These are phyloP conservation scores for Penicillium pulvis DNA, from an alignment of 495 filamentous ascomycete species.

Conservation along the genomic window DNA sequence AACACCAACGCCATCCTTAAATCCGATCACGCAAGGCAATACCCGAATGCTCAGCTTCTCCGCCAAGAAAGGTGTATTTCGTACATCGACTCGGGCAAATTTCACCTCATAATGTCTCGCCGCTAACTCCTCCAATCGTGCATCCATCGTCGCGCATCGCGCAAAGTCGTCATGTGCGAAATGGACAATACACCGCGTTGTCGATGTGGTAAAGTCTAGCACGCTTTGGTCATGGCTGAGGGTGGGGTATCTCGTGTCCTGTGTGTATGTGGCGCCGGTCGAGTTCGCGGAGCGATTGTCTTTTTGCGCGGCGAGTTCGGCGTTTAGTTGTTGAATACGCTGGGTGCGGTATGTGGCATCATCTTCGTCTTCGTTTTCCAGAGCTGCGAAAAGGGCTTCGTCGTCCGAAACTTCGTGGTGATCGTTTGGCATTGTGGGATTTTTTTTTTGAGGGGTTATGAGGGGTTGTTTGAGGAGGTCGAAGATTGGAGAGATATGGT, in stretches of 20 bases:
- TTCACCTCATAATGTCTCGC: constrained; percentile 66
- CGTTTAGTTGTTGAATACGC: constrained; percentile 70
- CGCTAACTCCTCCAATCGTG: constrained; percentile 62
- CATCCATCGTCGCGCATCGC: constrained; percentile 71
- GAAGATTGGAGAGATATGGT: not conserved
- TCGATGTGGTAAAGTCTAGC: constrained; percentile 69
- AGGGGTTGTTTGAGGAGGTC: not conserved
- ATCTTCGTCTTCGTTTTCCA: constrained; percentile 64
- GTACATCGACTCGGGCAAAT: constrained; percentile 69
- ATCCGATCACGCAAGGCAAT: constrained; percentile 74
- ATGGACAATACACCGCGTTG: constrained; percentile 67
- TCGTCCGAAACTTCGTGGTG: constrained; percentile 54
- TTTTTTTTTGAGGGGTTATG: not conserved
- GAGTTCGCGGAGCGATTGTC: constrained; percentile 27
- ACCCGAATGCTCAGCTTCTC: constrained; percentile 69
- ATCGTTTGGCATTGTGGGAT: not conserved
- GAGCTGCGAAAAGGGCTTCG: constrained; percentile 69
- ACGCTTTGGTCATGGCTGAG: constrained; percentile 65
- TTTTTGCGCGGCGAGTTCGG: constrained; percentile 57
- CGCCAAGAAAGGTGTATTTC: constrained; percentile 72
- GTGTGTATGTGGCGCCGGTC: constrained; percentile 30
- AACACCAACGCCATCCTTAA: constrained; percentile 65
- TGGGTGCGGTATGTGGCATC: constrained; percentile 64
- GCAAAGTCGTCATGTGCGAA: constrained; percentile 77
- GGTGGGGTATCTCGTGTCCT: constrained; percentile 55